These are phyloP conservation scores for Prunus persica DNA, from an alignment of 306 rosid genomes.

Conservation along the genomic window Prunus_persica_NCBIv2 NC_034013.1:10819001-10819500, in stretches of 20 bases:
- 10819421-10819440: slow-evolving; percentile 8
- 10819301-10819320: slow-evolving; percentile 54
- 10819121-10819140: slow-evolving; percentile 72
- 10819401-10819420: slow-evolving; percentile 49
- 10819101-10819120: slow-evolving; percentile 68
- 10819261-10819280: slow-evolving; percentile 67
- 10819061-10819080: slow-evolving; percentile 17
- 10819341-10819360: slow-evolving; percentile 50
- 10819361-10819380: slow-evolving; percentile 51
- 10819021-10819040: neutral
- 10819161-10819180: slow-evolving; percentile 81
- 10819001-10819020: neutral
- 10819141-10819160: slow-evolving; percentile 86
- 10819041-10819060: slow-evolving; percentile 9
- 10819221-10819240: slow-evolving; percentile 27
- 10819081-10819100: slow-evolving; percentile 75
- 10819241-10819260: slow-evolving; percentile 43
- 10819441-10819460: slow-evolving; percentile 13
- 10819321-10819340: slow-evolving; percentile 45
- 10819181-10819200: slow-evolving; percentile 80
- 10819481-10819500: slow-evolving; percentile 17
- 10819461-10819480: slow-evolving; percentile 12
- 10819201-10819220: slow-evolving; percentile 65
- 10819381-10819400: slow-evolving; percentile 90
- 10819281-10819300: slow-evolving; percentile 62